Evolutionary conservation across 225 moss, liverwort and hornwort species (phyloP).

Genomic region (Neckera pumila): DNA sequence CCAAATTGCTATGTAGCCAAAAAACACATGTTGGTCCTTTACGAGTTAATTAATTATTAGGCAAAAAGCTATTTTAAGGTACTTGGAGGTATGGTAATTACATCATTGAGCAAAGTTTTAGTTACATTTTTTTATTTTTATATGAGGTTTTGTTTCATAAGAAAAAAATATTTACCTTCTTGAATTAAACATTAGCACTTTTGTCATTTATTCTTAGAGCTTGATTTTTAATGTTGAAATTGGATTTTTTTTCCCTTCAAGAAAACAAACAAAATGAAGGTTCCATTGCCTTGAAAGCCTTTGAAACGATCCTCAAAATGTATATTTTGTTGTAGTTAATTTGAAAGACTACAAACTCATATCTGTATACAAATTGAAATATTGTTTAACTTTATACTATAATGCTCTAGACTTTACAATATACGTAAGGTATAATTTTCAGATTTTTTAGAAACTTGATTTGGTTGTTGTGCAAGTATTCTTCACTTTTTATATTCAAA

Average conservation of each 20-base stretch:
- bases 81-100: not conserved
- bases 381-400: not conserved
- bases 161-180: not conserved
- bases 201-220: not conserved
- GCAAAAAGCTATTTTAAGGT: not conserved
- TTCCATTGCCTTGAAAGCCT: not conserved
- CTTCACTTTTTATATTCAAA: too few species aligned
- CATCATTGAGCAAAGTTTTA: not conserved
- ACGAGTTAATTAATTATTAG: not conserved
- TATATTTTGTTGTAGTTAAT: not conserved
- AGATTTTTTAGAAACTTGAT: not conserved
- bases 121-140: not conserved
- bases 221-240: not conserved
- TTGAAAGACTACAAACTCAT: not conserved
- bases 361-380: not conserved
- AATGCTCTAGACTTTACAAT: not conserved
- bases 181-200: not conserved
- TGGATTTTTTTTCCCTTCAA: not conserved
- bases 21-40: too few species aligned
- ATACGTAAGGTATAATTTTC: too few species aligned
- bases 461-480: not conserved
- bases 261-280: not conserved
- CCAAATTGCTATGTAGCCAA: too few species aligned
- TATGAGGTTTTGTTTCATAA: not conserved
- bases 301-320: not conserved